These are phyloP conservation scores for Urostyla sp. DNA, from an alignment of 73 alveolate genomes.

Conservation along the genomic window DNA sequence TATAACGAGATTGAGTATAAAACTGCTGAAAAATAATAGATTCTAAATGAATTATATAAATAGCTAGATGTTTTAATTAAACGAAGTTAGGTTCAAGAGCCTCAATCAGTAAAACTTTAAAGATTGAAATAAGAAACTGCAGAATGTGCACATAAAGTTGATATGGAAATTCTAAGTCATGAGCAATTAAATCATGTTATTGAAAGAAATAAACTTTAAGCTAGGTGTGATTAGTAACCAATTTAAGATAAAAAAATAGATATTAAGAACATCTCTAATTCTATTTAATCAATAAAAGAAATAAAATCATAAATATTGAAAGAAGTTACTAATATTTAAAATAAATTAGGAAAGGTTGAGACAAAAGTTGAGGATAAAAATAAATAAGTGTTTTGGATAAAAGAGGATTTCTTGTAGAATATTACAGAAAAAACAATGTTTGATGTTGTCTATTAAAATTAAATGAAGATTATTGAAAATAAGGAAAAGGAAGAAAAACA, in stretches of 20 bases:
- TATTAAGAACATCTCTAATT: conserved; percentile 1
- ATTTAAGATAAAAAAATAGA: conserved; percentile 32
- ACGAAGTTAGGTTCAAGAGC: background rate
- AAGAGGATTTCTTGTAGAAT: conserved; percentile 25
- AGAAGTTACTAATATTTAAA: background rate
- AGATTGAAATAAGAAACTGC: background rate
- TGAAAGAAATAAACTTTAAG: conserved; percentile 39
- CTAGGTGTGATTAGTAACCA: conserved; percentile 17
- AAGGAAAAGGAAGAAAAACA: conserved; percentile 21
- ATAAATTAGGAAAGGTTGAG: background rate
- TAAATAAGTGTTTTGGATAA: background rate
- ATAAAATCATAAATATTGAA: conserved; percentile 22
- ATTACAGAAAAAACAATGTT: conserved; percentile 45
- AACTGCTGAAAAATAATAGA: background rate
- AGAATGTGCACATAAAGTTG: conserved; percentile 8
- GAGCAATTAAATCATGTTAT: conserved; percentile 54
- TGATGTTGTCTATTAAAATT: conserved; percentile 47
- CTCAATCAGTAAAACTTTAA: background rate
- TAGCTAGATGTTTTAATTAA: conserved; percentile 16
- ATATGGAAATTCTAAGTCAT: conserved; percentile 42
- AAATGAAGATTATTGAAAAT: conserved; percentile 43
- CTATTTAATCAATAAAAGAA: conserved; percentile 19
- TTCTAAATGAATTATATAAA: conserved; percentile 12
- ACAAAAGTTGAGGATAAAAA: conserved; percentile 4
- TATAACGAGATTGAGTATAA: background rate